phyloP scores from a whole-genome alignment of 192 early-diverging fungal species.

The Podila epigama region DNA sequence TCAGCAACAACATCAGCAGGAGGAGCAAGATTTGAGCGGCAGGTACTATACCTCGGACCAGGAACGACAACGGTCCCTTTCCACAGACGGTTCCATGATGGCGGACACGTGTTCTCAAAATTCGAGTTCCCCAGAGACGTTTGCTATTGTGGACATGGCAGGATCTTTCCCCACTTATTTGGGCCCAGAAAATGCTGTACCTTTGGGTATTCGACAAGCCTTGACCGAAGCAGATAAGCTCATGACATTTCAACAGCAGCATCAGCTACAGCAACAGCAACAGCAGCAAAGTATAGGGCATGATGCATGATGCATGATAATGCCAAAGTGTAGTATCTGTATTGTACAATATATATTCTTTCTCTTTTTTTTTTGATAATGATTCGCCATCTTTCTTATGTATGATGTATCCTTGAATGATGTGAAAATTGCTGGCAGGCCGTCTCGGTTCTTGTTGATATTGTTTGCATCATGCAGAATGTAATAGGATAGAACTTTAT shows the following conservation, averaged over 20 bases:
- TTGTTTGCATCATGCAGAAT: too few relatives aligned
- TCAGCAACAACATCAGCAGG: background rate
- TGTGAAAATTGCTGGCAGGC: too few relatives aligned
- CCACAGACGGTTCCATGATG: conserved; percentile 13
- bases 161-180: conserved; percentile 27
- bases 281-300: too few relatives aligned
- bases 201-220: conserved; percentile 25
- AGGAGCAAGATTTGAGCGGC: background rate
- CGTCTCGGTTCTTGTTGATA: too few relatives aligned
- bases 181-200: conserved; percentile 7
- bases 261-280: too few relatives aligned
- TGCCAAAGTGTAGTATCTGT: too few relatives aligned
- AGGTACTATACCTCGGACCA: conserved; percentile 1
- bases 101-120: conserved; percentile 11
- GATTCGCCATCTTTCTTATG: too few relatives aligned
- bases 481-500: too few relatives aligned
- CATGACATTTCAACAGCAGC: conserved; percentile 29
- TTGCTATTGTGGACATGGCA: conserved; percentile 24
- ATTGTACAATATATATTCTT: too few relatives aligned
- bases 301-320: too few relatives aligned
- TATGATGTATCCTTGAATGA: too few relatives aligned
- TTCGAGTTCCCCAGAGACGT: conserved; percentile 28
- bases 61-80: conserved; percentile 5
- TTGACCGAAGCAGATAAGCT: conserved; percentile 18
- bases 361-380: too few relatives aligned